A percentile compares a stretch with the other conserved stretches of the same genome.
phyloP scores from a whole-genome alignment of 371 early-diverging fungal genomes.

The Entomophthora muscae region DNA sequence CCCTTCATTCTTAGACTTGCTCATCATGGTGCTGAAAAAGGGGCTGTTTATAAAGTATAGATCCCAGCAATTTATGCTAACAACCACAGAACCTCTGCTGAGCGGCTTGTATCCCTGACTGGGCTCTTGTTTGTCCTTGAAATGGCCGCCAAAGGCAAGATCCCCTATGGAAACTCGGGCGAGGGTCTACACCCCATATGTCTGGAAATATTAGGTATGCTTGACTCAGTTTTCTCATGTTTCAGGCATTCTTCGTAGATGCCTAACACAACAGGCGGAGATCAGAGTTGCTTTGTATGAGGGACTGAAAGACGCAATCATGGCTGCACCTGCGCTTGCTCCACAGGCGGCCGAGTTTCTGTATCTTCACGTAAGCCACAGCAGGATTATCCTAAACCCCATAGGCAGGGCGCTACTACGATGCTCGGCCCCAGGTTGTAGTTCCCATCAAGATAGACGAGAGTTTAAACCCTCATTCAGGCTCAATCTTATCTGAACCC shows the following conservation, averaged over 20 bases:
- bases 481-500: background rate
- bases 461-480: background rate
- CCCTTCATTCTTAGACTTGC: slow-evolving; percentile 1
- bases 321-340: background rate
- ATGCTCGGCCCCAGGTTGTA: background rate
- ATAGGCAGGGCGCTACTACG: background rate
- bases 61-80: background rate
- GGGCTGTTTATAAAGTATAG: slow-evolving; percentile 6
- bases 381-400: no score
- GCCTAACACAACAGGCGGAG: background rate
- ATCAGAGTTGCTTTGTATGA: background rate
- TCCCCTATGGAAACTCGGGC: background rate
- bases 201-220: slow-evolving; percentile 5
- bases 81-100: background rate
- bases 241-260: background rate
- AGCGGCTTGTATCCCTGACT: background rate
- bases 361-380: background rate
- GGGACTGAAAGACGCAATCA: background rate
- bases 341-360: background rate
- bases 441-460: background rate
- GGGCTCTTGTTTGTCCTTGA: slow-evolving; percentile 1
- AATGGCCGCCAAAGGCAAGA: background rate
- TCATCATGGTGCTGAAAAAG: slow-evolving; percentile 6
- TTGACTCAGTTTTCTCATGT: background rate
- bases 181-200: background rate